A percentile compares a stretch with the other conserved stretches of the same genome.
phyloP scores from a whole-genome alignment of 345 rosid genomes.

The Boechera divaricarpa region DNA sequence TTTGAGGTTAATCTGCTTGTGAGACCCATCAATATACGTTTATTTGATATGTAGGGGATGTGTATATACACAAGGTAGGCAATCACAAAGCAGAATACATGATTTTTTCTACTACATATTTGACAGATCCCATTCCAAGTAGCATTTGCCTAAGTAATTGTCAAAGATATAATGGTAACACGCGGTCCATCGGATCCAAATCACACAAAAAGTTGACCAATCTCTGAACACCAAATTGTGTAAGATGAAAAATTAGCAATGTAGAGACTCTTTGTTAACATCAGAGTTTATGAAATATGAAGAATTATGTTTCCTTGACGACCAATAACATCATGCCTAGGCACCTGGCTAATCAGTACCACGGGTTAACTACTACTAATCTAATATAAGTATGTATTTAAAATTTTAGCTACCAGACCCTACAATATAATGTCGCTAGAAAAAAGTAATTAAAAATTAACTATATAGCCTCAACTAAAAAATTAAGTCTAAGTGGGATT shows the following conservation, averaged over 20 bases:
- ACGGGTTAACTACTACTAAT: neutral
- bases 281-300: neutral
- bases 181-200: too few relatives aligned
- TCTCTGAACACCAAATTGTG: neutral
- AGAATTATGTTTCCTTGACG: neutral
- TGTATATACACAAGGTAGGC: too few relatives aligned
- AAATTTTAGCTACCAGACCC: slow-evolving; percentile 17
- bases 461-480: slow-evolving; percentile 8
- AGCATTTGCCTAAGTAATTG: too few relatives aligned
- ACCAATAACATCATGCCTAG: slow-evolving; percentile 1
- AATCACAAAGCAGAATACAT: too few relatives aligned
- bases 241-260: neutral
- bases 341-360: neutral
- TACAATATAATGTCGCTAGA: slow-evolving; percentile 9
- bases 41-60: too few relatives aligned
- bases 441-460: neutral
- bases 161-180: too few relatives aligned
- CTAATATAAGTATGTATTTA: neutral
- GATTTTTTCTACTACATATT: too few relatives aligned
- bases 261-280: neutral
- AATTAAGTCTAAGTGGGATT: slow-evolving; percentile 34
- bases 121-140: too few relatives aligned
- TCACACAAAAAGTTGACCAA: neutral
- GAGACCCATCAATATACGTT: too few relatives aligned
- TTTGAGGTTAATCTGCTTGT: too few relatives aligned